A percentile compares a stretch with the other conserved stretches of the same genome.
Conservation (phyloP, 2,329 filamentous ascomycete species). For the Apiospora marii region DNA sequence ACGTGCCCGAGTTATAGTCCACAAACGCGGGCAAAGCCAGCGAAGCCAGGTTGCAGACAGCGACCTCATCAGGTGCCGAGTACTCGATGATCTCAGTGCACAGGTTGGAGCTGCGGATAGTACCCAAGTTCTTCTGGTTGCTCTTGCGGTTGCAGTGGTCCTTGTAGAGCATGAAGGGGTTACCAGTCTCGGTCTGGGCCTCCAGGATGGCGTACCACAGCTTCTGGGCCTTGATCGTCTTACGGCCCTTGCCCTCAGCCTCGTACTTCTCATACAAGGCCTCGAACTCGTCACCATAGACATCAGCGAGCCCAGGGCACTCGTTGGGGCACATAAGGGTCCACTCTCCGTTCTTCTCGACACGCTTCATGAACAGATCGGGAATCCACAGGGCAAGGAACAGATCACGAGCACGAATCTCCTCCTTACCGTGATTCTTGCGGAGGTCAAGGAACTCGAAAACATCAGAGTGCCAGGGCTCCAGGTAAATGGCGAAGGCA, state of each 20-base stretch:
- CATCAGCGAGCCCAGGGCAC: slow-evolving; percentile 91
- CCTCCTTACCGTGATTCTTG: slow-evolving; percentile 99
- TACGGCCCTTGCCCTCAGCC: slow-evolving; percentile 83
- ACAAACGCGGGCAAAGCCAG: slow-evolving; percentile 91
- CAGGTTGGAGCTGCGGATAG: slow-evolving; percentile 97
- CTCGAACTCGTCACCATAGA: slow-evolving; percentile 97
- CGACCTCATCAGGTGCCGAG: slow-evolving; percentile 95
- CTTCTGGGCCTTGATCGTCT: slow-evolving; percentile 96
- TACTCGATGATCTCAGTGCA: slow-evolving; percentile 99
- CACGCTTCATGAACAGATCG: slow-evolving; percentile 99
- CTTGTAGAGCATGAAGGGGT: slow-evolving; percentile 99
- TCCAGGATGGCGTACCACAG: slow-evolving; percentile 99
- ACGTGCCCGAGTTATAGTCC: slow-evolving; percentile 82
- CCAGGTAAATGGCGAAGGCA: slow-evolving; percentile 97
- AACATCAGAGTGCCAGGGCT: slow-evolving; percentile 98
- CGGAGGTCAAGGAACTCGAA: slow-evolving; percentile 97
- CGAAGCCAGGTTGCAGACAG: slow-evolving; percentile 97
- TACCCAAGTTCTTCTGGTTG: slow-evolving; percentile 99
- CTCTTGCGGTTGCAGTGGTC: slow-evolving; percentile 98
- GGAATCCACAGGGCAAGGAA: slow-evolving; percentile 99
- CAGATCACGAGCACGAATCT: slow-evolving; percentile 93
- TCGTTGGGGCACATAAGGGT: slow-evolving; percentile 98
- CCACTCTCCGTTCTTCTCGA: slow-evolving; percentile 96
- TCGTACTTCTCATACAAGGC: slow-evolving; percentile 94
- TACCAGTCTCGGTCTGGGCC: slow-evolving; percentile 98